Conservation (phyloP, 2,329 filamentous ascomycete species). For the Stagonosporopsis rhizophila region DNA sequence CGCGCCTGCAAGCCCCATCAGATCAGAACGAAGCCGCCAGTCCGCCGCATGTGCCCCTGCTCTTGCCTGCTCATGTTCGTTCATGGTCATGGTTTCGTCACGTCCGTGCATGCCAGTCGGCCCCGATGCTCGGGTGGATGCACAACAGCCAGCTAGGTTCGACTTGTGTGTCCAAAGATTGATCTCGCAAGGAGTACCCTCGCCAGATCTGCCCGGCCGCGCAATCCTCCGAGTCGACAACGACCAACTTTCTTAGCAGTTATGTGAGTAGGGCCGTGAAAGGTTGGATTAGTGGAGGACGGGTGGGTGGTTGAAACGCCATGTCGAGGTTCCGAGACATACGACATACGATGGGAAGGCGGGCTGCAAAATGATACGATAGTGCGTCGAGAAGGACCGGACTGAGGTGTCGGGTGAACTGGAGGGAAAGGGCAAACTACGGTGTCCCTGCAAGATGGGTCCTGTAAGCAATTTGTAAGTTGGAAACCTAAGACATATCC, state of each 20-base stretch:
- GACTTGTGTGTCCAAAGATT: not conserved
- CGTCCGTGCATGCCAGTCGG: not conserved
- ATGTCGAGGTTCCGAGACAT: not conserved
- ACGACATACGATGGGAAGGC: not conserved
- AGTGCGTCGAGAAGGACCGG: not conserved
- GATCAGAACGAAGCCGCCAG: not conserved
- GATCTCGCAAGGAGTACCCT: constrained; percentile 3
- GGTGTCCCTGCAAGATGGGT: not conserved
- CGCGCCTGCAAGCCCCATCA: not conserved
- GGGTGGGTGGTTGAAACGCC: not conserved
- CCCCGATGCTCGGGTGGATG: not conserved
- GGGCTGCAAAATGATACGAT: constrained; percentile 3
- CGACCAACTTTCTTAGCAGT: not conserved
- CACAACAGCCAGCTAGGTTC: not conserved
- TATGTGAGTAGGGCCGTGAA: not conserved
- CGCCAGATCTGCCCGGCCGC: constrained; percentile 2
- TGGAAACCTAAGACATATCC: not conserved
- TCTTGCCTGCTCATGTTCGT: not conserved
- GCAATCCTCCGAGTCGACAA: not conserved
- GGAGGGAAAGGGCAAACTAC: not conserved
- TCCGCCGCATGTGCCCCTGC: not conserved
- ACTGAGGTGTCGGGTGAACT: not conserved
- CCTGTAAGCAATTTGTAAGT: not conserved
- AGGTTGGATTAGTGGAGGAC: not conserved
- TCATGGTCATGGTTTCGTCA: too few relatives aligned